Evolutionary conservation across 2,329 filamentous ascomycete species (phyloP), one percentile per base, ranked within the genome.

Genomic region (Fusarium acutatum): DNA sequence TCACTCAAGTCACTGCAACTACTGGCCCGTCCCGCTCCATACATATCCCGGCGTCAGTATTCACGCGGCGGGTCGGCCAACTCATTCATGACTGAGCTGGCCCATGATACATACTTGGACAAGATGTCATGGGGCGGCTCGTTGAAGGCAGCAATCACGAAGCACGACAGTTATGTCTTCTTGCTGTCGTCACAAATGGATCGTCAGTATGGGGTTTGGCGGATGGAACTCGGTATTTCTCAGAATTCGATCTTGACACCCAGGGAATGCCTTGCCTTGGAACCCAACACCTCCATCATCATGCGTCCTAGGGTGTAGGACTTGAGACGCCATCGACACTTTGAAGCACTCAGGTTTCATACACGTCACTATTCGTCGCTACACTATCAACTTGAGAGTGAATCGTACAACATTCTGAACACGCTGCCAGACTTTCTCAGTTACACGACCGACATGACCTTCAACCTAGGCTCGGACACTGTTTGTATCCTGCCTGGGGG

Each of bases 61-160:
- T 63, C 47, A 64, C 49, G 37, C 46, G 54, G 66, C 69, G 62
- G 56, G 56, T 60, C 53, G 44, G 66, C 70, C 66, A 73, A 52
- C 70, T 71, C 70, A 52, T 71, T 67, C 70, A 73, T 30, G 57
- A 53, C 65, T 73, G 52, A 73, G 70, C 49, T 73, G 66, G 52
- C 56, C 34, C 38, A 35, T 52, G 35, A 57, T 58, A 53, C 62
- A 47, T 57, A 46, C 60, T 40, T 47, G 46, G 53, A 47, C 40
- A 40, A 43, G 24, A 40, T 64, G 41, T 61, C 30, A 46, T 35
- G 50, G 58, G 60, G n/a, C 56, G 49, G 28, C 35, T 34, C 11
- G 44, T 46, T n/a, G 32, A 22, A 43, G 40, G 57, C 41, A 43
- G 22, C 57, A 47, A 40, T 44, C 35, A 54, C 46, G 43, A 47